Conservation (phyloP, 768 basidiomycete genomes). For the Chalciporus sphaerocephalus region DNA sequence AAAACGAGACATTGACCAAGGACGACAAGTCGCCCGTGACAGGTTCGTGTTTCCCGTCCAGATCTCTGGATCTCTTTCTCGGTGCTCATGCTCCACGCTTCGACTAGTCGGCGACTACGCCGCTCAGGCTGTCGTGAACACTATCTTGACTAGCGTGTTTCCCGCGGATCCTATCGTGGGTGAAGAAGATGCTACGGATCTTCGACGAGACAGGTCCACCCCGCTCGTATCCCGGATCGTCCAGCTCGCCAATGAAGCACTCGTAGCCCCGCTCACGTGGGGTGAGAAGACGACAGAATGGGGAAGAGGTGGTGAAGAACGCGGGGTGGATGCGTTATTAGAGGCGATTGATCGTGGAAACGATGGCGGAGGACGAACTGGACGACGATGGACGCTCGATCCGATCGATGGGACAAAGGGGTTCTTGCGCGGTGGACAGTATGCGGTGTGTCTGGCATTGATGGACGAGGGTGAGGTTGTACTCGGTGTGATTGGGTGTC, state of each 20-base stretch:
- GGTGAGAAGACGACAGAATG: slow-evolving; percentile 60
- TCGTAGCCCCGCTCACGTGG: slow-evolving; percentile 46
- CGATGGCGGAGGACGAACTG: slow-evolving; percentile 62
- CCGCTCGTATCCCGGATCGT: slow-evolving; percentile 64
- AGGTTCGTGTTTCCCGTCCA: slow-evolving; percentile 36
- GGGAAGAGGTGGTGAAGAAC: slow-evolving; percentile 62
- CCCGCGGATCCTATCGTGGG: slow-evolving; percentile 87
- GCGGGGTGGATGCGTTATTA: slow-evolving; percentile 58
- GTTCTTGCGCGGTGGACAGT: slow-evolving; percentile 88
- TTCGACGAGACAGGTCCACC: slow-evolving; percentile 47
- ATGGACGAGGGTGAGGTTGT: slow-evolving; percentile 75
- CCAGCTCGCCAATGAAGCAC: slow-evolving; percentile 75
- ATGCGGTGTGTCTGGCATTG: slow-evolving; percentile 86
- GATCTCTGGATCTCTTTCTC: no score
- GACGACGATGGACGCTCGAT: slow-evolving; percentile 84
- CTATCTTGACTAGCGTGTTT: slow-evolving; percentile 72
- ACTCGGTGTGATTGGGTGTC: slow-evolving; percentile 87
- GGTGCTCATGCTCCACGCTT: no score
- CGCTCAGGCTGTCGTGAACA: slow-evolving; percentile 87
- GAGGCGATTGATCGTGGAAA: slow-evolving; percentile 85
- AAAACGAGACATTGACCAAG: slow-evolving; percentile 83
- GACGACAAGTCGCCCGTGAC: slow-evolving; percentile 91
- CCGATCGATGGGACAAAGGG: slow-evolving; percentile 94
- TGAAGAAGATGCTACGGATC: slow-evolving; percentile 86
- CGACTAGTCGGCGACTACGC: slow-evolving; percentile 96